phyloP scores from a whole-genome alignment of 495 filamentous ascomycete genomes.

The Cenococcum geophilum region DNA sequence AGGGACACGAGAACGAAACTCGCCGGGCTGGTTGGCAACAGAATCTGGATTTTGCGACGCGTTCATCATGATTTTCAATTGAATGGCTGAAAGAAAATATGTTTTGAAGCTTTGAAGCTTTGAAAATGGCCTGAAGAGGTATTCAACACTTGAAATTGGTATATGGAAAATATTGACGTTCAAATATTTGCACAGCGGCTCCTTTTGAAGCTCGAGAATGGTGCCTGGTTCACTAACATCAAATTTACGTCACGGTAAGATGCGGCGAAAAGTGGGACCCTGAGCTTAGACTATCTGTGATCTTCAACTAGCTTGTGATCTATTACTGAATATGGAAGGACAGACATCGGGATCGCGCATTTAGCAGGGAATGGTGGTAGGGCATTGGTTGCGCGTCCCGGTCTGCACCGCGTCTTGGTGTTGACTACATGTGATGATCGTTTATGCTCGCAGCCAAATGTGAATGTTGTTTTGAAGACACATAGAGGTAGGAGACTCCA shows the following conservation, averaged over 20 bases:
- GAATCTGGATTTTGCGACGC: slow-evolving; percentile 34
- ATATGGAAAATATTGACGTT: not conserved
- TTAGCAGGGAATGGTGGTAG: no score
- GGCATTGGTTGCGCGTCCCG: no score
- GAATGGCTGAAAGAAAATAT: not conserved
- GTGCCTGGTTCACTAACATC: not conserved
- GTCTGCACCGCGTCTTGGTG: no score
- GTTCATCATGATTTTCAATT: not conserved
- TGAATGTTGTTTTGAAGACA: no score
- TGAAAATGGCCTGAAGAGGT: not conserved
- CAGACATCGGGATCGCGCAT: no score
- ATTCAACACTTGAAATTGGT: not conserved
- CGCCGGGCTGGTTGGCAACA: slow-evolving; percentile 33
- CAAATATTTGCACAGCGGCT: not conserved
- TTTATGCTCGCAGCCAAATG: no score
- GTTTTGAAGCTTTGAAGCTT: not conserved
- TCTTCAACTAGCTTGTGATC: not conserved
- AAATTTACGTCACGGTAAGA: not conserved
- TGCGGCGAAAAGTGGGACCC: not conserved
- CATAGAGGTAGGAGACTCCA: no score
- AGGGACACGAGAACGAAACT: slow-evolving; percentile 50
- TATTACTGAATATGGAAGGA: not conserved
- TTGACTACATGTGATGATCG: no score
- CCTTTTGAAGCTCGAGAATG: not conserved
- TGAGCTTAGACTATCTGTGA: not conserved